A percentile compares a stretch with the other conserved stretches of the same genome.
Evolutionary conservation across 176 grass and related monocot species (phyloP).

Genomic region (Coix lacrymajobi): DNA sequence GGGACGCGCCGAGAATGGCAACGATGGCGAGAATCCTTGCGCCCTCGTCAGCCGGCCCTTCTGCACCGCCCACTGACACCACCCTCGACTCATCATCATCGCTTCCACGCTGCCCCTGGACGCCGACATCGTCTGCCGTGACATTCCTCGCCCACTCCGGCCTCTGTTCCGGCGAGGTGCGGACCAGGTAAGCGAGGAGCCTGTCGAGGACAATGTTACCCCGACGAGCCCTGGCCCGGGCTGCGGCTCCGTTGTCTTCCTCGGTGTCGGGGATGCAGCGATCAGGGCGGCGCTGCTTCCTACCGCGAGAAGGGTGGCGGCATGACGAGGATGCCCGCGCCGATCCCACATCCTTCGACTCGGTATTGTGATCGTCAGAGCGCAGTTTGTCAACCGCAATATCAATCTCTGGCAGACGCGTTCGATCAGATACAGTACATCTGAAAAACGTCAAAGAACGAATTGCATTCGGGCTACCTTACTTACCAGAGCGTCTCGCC

Average conservation of each 20-base stretch:
- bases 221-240: slow-evolving; percentile 10
- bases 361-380: neutral
- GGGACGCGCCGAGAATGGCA: slow-evolving; percentile 22
- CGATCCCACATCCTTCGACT: too few relatives aligned
- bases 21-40: neutral
- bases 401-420: neutral
- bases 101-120: neutral
- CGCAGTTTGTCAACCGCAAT: neutral
- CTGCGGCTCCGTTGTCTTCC: neutral
- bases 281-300: slow-evolving; percentile 15
- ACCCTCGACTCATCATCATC: neutral
- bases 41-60: neutral
- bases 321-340: too few relatives aligned
- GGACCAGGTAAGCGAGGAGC: neutral
- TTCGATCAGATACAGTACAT: neutral
- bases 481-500: neutral
- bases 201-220: neutral
- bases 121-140: neutral
- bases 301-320: neutral
- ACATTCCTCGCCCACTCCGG: neutral
- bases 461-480: neutral
- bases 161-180: neutral
- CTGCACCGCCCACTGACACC: neutral
- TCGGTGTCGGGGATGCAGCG: slow-evolving; percentile 20
- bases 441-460: neutral